These are phyloP conservation scores for Zygoascus flipseniorum DNA, from an alignment of 805 yeast species.

Conservation along the genomic window DNA sequence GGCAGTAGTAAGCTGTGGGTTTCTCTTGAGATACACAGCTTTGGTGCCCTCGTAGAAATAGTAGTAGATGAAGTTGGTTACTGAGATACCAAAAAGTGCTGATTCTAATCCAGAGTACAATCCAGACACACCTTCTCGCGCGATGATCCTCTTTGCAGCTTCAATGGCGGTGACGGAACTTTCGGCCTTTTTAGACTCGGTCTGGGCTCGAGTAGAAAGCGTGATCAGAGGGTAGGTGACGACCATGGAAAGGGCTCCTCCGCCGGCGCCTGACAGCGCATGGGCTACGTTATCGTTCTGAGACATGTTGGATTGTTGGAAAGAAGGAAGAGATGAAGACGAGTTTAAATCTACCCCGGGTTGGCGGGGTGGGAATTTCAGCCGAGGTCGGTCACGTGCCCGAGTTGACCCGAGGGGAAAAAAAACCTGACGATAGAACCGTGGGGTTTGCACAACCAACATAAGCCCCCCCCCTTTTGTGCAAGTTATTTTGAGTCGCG, in stretches of 20 bases:
- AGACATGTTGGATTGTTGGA: constrained; percentile 13
- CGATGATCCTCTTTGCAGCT: constrained; percentile 41
- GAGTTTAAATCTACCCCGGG: not conserved
- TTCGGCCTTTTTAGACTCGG: constrained; percentile 32
- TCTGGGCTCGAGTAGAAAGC: constrained; percentile 80
- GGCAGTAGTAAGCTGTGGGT: constrained; percentile 35
- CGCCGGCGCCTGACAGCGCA: constrained; percentile 91
- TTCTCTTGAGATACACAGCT: constrained; percentile 17
- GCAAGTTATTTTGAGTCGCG: too few species aligned
- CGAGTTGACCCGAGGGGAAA: not conserved
- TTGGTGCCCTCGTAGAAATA: constrained; percentile 75
- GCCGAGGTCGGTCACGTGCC: not conserved
- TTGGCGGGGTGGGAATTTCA: not conserved
- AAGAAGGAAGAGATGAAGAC: not conserved
- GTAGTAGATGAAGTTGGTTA: constrained; percentile 83
- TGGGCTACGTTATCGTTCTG: constrained; percentile 50
- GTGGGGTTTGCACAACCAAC: not conserved
- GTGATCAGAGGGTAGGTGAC: constrained; percentile 88
- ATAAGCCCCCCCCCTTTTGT: too few species aligned
- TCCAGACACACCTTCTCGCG: constrained; percentile 55
- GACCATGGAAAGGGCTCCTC: constrained; percentile 81
- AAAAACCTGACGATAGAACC: not conserved
- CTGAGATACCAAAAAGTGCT: constrained; percentile 76
- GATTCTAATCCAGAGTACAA: constrained; percentile 82
- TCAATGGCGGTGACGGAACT: constrained; percentile 22